Conservation (phyloP, 1,284 basidiomycete genomes). For the Tilletiopsis washingtonensis region DNA sequence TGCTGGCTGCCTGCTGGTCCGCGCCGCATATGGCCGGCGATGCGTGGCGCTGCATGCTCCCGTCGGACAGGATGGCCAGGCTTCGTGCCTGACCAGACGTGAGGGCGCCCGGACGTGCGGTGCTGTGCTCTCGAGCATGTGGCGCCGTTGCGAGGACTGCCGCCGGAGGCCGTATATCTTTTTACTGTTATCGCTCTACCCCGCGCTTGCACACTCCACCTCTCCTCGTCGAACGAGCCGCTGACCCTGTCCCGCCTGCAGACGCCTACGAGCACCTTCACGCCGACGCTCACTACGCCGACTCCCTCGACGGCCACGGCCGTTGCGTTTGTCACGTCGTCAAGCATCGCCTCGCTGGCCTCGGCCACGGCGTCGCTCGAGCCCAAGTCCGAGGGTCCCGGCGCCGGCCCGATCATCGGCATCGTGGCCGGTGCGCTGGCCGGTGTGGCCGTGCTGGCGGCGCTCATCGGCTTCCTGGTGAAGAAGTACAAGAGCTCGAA, state of each 20-base stretch:
- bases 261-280: neutral
- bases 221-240: neutral
- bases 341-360: too few relatives aligned
- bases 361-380: constrained; percentile 12
- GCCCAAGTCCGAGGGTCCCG: constrained; percentile 11
- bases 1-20: too few relatives aligned
- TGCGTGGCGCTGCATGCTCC: too few relatives aligned
- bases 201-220: constrained; percentile 11
- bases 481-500: constrained; percentile 33
- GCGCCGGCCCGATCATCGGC: constrained; percentile 45
- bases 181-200: too few relatives aligned
- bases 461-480: constrained; percentile 42
- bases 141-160: too few relatives aligned
- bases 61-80: too few relatives aligned
- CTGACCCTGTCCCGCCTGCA: constrained; percentile 6
- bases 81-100: too few relatives aligned
- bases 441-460: constrained; percentile 45
- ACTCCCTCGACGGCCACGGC: constrained; percentile 16
- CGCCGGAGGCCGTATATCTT: too few relatives aligned
- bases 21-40: too few relatives aligned
- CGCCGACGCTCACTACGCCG: neutral
- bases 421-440: constrained; percentile 47
- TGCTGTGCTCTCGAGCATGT: too few relatives aligned
- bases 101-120: too few relatives aligned
- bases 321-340: constrained; percentile 19